Conservation (phyloP, 192 early-diverging fungal genomes). For the Backusella luteola region DNA sequence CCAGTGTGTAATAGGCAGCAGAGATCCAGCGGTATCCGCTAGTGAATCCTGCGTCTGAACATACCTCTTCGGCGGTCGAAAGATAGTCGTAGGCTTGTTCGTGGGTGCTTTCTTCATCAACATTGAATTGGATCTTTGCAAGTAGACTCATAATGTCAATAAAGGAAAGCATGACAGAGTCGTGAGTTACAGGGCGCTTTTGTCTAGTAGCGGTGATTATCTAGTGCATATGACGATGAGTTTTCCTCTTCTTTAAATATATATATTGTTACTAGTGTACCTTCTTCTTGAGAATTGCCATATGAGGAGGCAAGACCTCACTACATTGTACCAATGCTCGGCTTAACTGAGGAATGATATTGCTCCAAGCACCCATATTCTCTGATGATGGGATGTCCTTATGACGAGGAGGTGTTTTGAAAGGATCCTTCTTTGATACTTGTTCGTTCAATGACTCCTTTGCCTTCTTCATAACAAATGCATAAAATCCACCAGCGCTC, state of each 20-base stretch:
- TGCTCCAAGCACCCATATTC: constrained; percentile 20
- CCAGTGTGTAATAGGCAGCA: constrained; percentile 48
- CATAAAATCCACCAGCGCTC: constrained; percentile 6
- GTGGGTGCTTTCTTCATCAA: constrained; percentile 14
- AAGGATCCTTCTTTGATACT: constrained; percentile 14
- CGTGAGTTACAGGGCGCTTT: neutral
- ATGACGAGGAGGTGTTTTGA: constrained; percentile 17
- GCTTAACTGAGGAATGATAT: neutral
- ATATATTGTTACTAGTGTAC: neutral
- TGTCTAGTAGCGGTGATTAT: neutral
- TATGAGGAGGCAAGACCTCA: constrained; percentile 12
- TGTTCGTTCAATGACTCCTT: constrained; percentile 10
- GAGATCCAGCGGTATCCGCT: constrained; percentile 54
- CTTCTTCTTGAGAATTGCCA: constrained; percentile 14
- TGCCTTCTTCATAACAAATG: constrained; percentile 10
- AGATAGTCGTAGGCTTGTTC: constrained; percentile 31
- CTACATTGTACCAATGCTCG: constrained; percentile 12
- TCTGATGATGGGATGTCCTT: constrained; percentile 5
- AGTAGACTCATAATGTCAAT: constrained; percentile 33
- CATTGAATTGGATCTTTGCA: constrained; percentile 21
- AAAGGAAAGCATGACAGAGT: constrained; percentile 12
- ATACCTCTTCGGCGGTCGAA: constrained; percentile 32
- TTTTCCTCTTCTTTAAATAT: too few relatives aligned
- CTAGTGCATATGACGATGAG: neutral
- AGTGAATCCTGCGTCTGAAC: constrained; percentile 11